Base-by-base conservation (phyloP, 305 asterid genomes). In the Plantago coronopus region DNA sequence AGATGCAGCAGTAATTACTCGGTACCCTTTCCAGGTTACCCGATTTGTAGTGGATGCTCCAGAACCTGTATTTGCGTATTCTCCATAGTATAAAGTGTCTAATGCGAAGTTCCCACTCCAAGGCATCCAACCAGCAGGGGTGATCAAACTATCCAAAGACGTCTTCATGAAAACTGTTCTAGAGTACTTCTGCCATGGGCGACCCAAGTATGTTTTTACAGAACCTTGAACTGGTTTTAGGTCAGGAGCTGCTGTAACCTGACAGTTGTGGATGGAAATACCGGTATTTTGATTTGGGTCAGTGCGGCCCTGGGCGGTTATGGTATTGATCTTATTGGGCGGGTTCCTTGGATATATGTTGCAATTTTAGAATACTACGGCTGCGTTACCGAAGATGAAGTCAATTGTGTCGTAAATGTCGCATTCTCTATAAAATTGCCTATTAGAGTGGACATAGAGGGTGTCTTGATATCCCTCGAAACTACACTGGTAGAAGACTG, bases 381-480 rank as follows among this genome's bases (percentile, higher is more conserved):
- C 95, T 0, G 95, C 95, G 56, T 89, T 89, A 20, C 97, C 97
- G 17, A 89, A 89, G 12, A 89, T 89, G 72, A 86, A 88, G 70
- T 88, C 96, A 0, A 89, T 88, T 0, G 97, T 89, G 7, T 94
- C 97, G 18, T 87, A 87, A 40, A 90, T 73, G 63, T 87, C 83
- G 57, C 97, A 90, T 5, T 87, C 76, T 23, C 84, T 61, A 54
- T 81, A 90, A 73, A 90, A 90, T 60, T 89, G 97, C 5, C 97
- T 67, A 10, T 85, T 48, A 0, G 95, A 87, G 46, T 85, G 85
- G 63, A 70, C 90, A 55, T 90, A 90, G 1, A 89, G 81, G 1
- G 97, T 89, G 64, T 89, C 97, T 66, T 89, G 97, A 67, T 89
- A 87, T 0, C 95, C 97, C 54, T 89, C 97, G 49, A 90, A 90